Conservation (phyloP, 306 rosid genomes). For the Adenanthera pavonina region DNA sequence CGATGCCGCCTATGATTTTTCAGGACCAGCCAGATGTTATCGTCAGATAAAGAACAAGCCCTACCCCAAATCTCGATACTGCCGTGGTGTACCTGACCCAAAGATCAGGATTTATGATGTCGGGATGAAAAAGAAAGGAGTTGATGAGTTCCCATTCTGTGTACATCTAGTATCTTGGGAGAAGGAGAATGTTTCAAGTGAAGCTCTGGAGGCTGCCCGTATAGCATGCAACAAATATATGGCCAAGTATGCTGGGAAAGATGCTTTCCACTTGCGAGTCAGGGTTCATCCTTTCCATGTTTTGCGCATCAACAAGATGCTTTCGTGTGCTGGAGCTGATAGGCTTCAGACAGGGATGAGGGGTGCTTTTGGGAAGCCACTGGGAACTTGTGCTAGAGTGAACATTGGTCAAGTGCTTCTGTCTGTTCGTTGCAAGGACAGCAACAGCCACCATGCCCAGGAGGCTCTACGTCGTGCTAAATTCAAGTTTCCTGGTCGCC, state of each 20-base stretch:
- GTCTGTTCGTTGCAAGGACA: conserved; percentile 73
- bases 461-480: conserved; percentile 86
- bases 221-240: conserved; percentile 84
- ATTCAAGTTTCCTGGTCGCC: conserved; percentile 78
- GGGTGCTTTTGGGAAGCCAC: conserved; percentile 89
- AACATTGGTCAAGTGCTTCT: conserved; percentile 78
- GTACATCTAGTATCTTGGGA: conserved; percentile 69
- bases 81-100: conserved; percentile 67
- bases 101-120: conserved; percentile 69
- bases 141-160: conserved; percentile 66
- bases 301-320: conserved; percentile 85
- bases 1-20: background rate
- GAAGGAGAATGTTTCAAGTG: conserved; percentile 68
- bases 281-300: conserved; percentile 92
- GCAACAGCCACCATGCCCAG: conserved; percentile 59
- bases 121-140: conserved; percentile 70
- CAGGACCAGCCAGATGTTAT: conserved; percentile 68
- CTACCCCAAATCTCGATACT: conserved; percentile 63
- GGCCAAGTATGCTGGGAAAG: conserved; percentile 79
- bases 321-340: conserved; percentile 92
- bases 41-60: conserved; percentile 69
- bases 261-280: conserved; percentile 77
- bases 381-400: conserved; percentile 81
- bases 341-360: conserved; percentile 94
- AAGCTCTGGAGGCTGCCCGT: conserved; percentile 80